Percentiles rank a stretch among this genome's conserved stretches.
These are phyloP conservation scores for Teunomyces panamensis DNA, from an alignment of 805 yeast species.

Conservation along the genomic window DNA sequence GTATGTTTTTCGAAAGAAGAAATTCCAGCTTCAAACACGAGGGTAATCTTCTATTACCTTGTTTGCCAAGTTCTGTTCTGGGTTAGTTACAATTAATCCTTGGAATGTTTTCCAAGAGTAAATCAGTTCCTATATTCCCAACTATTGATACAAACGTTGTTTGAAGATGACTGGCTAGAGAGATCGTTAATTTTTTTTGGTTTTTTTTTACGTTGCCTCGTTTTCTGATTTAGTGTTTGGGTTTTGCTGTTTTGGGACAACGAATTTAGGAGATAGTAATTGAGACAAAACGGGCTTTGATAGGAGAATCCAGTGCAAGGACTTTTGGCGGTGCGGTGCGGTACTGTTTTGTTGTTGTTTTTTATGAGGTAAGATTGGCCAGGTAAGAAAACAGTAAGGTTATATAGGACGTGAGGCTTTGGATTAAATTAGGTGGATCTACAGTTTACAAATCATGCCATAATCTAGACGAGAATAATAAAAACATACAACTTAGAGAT, in stretches of 20 bases:
- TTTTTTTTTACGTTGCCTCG: background rate
- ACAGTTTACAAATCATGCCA: background rate
- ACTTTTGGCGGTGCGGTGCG: background rate
- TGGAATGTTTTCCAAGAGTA: background rate
- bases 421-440: background rate
- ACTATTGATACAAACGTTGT: background rate
- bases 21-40: background rate
- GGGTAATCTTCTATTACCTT: background rate
- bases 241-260: constrained; percentile 2
- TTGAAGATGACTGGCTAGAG: background rate
- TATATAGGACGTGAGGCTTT: background rate
- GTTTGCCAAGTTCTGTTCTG: background rate
- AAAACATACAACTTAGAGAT: background rate
- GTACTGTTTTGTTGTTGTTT: background rate
- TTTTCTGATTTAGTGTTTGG: background rate
- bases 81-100: background rate
- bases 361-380: background rate
- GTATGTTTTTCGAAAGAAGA: background rate
- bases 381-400: background rate
- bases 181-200: background rate
- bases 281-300: background rate
- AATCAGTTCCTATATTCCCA: background rate
- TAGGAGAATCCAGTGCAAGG: background rate
- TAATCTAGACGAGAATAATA: background rate
- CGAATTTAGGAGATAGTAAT: background rate